phyloP scores from a whole-genome alignment of 768 basidiomycete species.

The Dictyophora rubrovolvata region DNA sequence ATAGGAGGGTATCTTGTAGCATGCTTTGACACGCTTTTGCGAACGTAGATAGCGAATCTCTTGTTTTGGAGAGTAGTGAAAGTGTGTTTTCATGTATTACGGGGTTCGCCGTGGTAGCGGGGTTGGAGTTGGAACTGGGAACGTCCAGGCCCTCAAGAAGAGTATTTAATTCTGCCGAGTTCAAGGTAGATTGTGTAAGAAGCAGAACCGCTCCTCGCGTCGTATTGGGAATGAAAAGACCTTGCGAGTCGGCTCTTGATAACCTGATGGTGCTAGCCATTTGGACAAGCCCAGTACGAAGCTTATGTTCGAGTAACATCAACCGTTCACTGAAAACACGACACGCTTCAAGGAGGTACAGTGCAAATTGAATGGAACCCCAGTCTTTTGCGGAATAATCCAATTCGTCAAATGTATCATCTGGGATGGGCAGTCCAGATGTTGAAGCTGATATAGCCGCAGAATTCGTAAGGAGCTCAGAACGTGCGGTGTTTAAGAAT shows the following conservation, averaged over 20 bases:
- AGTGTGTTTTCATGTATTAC: constrained; percentile 19
- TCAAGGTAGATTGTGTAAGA: constrained; percentile 77
- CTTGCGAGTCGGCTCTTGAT: constrained; percentile 42
- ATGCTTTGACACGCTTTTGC: constrained; percentile 66
- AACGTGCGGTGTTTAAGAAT: constrained; percentile 60
- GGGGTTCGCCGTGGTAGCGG: constrained; percentile 19
- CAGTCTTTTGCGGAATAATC: constrained; percentile 89
- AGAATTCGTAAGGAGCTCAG: constrained; percentile 24
- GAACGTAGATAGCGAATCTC: constrained; percentile 48
- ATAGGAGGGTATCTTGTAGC: constrained; percentile 74
- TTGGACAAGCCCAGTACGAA: constrained; percentile 49
- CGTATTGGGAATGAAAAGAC: constrained; percentile 45
- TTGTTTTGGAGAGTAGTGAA: constrained; percentile 44
- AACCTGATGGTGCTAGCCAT: constrained; percentile 50
- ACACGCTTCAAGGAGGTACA: constrained; percentile 78
- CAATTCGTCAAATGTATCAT: constrained; percentile 35
- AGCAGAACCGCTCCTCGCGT: constrained; percentile 61
- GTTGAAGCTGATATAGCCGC: constrained; percentile 22
- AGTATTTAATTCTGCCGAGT: constrained; percentile 63
- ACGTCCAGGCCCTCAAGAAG: constrained; percentile 46
- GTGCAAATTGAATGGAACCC: constrained; percentile 69
- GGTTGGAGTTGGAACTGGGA: constrained; percentile 19
- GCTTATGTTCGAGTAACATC: constrained; percentile 54
- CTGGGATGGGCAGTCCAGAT: constrained; percentile 54
- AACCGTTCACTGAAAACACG: constrained; percentile 64